A percentile compares a stretch with the other conserved stretches of the same genome.
Conservation (phyloP, 2,329 filamentous ascomycete species). For the Trichoderma sp. region DNA sequence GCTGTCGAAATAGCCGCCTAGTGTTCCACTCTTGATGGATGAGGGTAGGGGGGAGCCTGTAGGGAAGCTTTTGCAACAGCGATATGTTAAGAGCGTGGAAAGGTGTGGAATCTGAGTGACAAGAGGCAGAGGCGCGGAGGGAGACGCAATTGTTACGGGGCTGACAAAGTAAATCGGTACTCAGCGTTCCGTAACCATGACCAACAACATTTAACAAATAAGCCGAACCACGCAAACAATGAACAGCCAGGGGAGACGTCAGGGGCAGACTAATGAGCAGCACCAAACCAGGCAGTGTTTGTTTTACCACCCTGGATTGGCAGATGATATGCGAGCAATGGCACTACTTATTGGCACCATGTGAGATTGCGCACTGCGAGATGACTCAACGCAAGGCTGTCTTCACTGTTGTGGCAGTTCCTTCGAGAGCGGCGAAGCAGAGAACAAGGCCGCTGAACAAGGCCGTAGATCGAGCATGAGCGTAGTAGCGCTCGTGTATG, state of each 20-base stretch:
- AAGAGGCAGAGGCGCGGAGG: background rate
- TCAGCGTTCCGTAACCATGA: background rate
- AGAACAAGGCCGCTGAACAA: background rate
- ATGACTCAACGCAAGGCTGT: constrained; percentile 29
- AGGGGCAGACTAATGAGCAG: background rate
- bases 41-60: background rate
- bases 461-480: constrained; percentile 10
- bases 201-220: background rate
- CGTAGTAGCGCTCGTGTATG: background rate
- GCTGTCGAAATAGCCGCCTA: constrained; percentile 15
- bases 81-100: background rate
- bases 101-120: background rate
- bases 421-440: constrained; percentile 14
- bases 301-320: background rate
- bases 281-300: background rate
- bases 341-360: background rate
- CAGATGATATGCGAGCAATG: background rate
- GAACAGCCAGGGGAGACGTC: background rate
- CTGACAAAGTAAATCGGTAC: background rate
- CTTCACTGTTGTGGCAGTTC: background rate
- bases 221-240: background rate
- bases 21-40: background rate
- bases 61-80: background rate
- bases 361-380: constrained; percentile 19
- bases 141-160: background rate